Conservation (phyloP, 208 protist genomes). For the Balamuthia mandrillaris region DNA sequence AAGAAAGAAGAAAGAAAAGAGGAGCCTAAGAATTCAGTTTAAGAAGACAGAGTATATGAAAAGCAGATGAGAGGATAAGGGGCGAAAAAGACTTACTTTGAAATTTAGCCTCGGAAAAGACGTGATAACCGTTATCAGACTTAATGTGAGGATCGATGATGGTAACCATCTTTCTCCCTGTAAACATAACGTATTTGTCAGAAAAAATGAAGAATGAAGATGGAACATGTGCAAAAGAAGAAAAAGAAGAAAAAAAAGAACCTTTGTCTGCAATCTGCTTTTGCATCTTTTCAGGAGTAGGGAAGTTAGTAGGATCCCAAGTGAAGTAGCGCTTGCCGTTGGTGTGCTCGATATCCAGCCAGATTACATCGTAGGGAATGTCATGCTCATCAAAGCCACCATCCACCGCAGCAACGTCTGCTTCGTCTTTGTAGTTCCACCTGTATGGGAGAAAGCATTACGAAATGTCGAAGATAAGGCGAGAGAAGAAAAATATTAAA, state of each 20-base stretch:
- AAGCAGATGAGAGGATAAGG: no score
- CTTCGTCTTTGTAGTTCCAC: constrained; percentile 85
- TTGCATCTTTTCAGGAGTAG: constrained; percentile 84
- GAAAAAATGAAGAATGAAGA: no score
- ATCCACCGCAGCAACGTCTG: constrained; percentile 74
- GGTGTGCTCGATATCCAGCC: constrained; percentile 99
- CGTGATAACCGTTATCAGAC: constrained; percentile 56
- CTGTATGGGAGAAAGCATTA: no score
- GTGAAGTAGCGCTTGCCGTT: constrained; percentile 96
- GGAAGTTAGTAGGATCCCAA: constrained; percentile 92
- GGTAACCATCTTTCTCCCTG: constrained; percentile 92
- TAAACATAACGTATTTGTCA: no score
- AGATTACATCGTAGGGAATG: constrained; percentile 97
- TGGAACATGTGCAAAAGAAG: no score
- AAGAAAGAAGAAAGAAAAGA: no score
- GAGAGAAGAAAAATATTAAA: no score
- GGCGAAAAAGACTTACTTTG: no score
- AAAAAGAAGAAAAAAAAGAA: no score
- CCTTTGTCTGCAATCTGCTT: constrained; percentile 83
- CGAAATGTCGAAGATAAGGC: no score
- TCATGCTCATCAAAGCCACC: constrained; percentile 86
- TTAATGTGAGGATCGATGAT: constrained; percentile 98
- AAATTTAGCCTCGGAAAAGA: constrained; percentile 43
- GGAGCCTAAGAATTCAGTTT: no score
- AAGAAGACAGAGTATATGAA: no score